Evolutionary conservation across 1,284 basidiomycete genomes (phyloP).

Genomic region (Vanrija humicola): DNA sequence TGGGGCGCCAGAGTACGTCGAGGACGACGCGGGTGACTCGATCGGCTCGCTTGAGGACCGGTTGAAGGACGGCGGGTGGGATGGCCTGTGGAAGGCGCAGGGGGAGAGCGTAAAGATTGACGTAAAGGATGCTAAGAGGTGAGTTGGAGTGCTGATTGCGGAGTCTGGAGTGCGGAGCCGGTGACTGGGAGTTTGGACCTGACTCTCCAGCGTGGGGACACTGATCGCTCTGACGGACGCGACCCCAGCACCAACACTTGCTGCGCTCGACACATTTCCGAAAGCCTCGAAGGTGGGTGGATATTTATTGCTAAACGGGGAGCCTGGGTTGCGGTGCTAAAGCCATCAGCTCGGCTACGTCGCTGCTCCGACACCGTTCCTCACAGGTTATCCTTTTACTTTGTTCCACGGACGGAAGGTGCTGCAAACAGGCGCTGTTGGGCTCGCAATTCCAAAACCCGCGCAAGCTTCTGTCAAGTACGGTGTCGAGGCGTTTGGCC

Average conservation of each 20-base stretch:
- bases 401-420: slow-evolving; percentile 62
- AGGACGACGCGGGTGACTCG: slow-evolving; percentile 31
- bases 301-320: background rate
- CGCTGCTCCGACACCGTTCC: slow-evolving; percentile 75
- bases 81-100: slow-evolving; percentile 23
- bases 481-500: slow-evolving; percentile 57
- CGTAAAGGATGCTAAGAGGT: background rate
- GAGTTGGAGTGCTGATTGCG: too few relatives aligned
- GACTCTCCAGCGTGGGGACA: slow-evolving; percentile 12
- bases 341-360: slow-evolving; percentile 61
- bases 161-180: background rate
- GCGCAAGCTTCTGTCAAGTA: slow-evolving; percentile 52
- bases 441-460: slow-evolving; percentile 56
- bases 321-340: background rate
- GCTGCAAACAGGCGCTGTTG: slow-evolving; percentile 66
- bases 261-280: slow-evolving; percentile 44
- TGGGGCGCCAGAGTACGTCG: slow-evolving; percentile 16
- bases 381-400: slow-evolving; percentile 74
- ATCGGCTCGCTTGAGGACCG: slow-evolving; percentile 30
- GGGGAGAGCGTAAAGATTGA: slow-evolving; percentile 2
- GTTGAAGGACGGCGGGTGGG: slow-evolving; percentile 18
- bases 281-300: slow-evolving; percentile 55
- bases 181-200: background rate
- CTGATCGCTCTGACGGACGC: slow-evolving; percentile 35
- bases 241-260: slow-evolving; percentile 28